Conservation (phyloP, 1,139 yeast genomes). For the Hansenula lynferdii region DNA sequence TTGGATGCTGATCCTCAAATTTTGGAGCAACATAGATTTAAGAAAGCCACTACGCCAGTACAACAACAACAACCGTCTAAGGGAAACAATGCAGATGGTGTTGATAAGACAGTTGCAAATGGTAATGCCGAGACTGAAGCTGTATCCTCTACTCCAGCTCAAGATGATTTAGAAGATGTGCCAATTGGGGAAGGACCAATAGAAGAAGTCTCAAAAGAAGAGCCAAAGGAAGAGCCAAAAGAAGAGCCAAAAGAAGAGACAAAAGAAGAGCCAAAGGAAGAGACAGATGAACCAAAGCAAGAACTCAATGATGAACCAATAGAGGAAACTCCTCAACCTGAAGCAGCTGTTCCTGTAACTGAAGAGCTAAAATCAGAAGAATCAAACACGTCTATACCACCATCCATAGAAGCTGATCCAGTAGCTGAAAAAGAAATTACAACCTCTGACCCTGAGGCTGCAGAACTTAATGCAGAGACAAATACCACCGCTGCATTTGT, state of each 20-base stretch:
- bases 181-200: conserved; percentile 2
- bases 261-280: conserved; percentile 5
- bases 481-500: neutral
- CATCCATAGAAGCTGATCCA: neutral
- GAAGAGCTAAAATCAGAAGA: too few species aligned
- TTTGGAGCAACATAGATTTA: conserved; percentile 27
- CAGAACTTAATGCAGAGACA: conserved; percentile 2
- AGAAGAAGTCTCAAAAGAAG: conserved; percentile 8
- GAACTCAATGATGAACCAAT: neutral
- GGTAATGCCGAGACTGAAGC: conserved; percentile 3
- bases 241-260: conserved; percentile 8
- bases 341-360: neutral
- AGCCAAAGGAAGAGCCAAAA: conserved; percentile 4
- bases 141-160: neutral
- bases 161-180: neutral
- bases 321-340: conserved; percentile 4
- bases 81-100: neutral
- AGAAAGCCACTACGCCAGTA: conserved; percentile 11
- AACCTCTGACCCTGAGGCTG: neutral
- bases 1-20: conserved; percentile 38
- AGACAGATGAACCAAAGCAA: conserved; percentile 4
- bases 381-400: conserved; percentile 1
- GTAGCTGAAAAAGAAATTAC: neutral
- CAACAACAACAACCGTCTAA: neutral
- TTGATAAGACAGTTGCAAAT: neutral